Percentiles rank a stretch among this genome's conserved stretches.
Evolutionary conservation across 306 rosid species (phyloP).

Genomic region (Crotalaria pallida): DNA sequence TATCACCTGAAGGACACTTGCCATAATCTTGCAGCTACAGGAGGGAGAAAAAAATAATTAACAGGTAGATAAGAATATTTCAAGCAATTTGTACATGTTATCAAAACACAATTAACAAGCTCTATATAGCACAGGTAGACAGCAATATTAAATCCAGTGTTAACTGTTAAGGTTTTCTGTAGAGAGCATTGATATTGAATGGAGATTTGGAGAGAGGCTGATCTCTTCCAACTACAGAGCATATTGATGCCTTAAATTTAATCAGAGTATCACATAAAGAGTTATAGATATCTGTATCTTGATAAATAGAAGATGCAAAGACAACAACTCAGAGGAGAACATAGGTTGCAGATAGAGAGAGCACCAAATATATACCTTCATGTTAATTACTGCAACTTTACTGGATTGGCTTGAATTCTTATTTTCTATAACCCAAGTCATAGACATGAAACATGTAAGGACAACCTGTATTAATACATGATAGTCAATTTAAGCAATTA

Average conservation of each 20-base stretch:
- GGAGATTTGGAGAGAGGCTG: no score
- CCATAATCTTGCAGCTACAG: slow-evolving; percentile 74
- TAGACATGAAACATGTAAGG: slow-evolving; percentile 64
- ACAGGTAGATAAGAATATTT: slow-evolving; percentile 20
- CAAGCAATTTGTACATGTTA: slow-evolving; percentile 1
- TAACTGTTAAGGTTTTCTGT: no score
- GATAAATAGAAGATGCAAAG: slow-evolving; percentile 8
- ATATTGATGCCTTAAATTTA: no score
- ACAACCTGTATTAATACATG: slow-evolving; percentile 48
- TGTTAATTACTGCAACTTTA: no score
- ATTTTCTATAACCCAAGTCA: slow-evolving; percentile 73
- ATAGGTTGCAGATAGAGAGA: no score
- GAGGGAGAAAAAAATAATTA: slow-evolving; percentile 15
- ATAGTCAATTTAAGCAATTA: neutral
- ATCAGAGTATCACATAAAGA: neutral
- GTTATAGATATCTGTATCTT: slow-evolving; percentile 4
- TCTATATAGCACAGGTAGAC: neutral
- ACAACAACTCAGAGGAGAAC: no score
- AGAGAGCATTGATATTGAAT: no score
- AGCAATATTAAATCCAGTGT: no score
- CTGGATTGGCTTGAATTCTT: slow-evolving; percentile 43
- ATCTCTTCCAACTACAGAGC: no score
- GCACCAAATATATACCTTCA: no score
- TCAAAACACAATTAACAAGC: neutral
- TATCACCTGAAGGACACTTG: slow-evolving; percentile 52